Percentiles rank a stretch among this genome's conserved stretches.
Conservation (phyloP, 805 yeast species). For the Barnettozyma sucrosica region DNA sequence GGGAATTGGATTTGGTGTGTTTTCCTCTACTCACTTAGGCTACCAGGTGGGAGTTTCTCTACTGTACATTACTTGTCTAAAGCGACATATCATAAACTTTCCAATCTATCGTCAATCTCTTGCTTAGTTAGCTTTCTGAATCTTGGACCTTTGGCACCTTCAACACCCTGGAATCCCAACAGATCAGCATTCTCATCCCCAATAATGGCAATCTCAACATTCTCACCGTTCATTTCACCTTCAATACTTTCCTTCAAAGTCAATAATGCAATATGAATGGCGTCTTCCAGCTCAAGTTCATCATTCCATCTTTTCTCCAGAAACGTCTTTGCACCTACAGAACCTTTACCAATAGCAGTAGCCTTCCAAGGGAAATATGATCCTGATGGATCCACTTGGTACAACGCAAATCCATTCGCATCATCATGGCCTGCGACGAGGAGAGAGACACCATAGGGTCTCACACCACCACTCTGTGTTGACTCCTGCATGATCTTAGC, state of each 20-base stretch:
- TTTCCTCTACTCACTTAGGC: not conserved
- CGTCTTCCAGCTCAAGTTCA: slow-evolving; percentile 95
- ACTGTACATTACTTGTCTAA: not conserved
- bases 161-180: slow-evolving; percentile 83
- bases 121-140: slow-evolving; percentile 78
- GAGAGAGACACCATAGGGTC: slow-evolving; percentile 97
- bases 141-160: slow-evolving; percentile 77
- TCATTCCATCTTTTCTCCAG: slow-evolving; percentile 98
- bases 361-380: slow-evolving; percentile 99
- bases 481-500: slow-evolving; percentile 98
- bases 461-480: slow-evolving; percentile 97
- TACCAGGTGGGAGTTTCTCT: not conserved
- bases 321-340: slow-evolving; percentile 94
- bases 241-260: slow-evolving; percentile 95
- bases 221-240: slow-evolving; percentile 96
- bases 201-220: slow-evolving; percentile 85
- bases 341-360: slow-evolving; percentile 96
- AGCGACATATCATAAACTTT: slow-evolving; percentile 53
- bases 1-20: too few species aligned
- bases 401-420: slow-evolving; percentile 64
- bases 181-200: slow-evolving; percentile 77
- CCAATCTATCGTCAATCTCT: slow-evolving; percentile 94
- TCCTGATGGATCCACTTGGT: slow-evolving; percentile 98
- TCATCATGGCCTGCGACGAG: slow-evolving; percentile 93
- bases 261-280: slow-evolving; percentile 90